Evolutionary conservation across 208 protist genomes (phyloP), one percentile per base, ranked within the genome.

Genomic region (Leishmania turanica): DNA sequence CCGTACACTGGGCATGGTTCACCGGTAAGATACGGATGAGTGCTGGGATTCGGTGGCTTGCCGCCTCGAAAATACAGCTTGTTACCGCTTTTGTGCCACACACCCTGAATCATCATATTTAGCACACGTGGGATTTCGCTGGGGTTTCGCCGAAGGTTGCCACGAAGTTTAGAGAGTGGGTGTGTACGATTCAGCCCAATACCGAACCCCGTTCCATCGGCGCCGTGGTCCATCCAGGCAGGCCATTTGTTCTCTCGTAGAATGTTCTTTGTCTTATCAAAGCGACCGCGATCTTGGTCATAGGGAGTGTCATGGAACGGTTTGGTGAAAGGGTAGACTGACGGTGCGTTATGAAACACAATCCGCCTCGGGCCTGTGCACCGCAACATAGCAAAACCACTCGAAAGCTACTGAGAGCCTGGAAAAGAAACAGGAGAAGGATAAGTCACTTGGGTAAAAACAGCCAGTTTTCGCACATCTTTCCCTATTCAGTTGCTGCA

Each of bases 1-100:
- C 95, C 95, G 80, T 97, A 97, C 51, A 97, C 86, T n/a, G 92
- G 91, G 72, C 93, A 96, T n/a, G 95, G 95, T 75, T 97, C 95
- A 66, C 95, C 95, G 40, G 95, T 97, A 68, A 97, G 79, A 84
- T 96, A 97, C 1, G 95, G 95, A 75, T 97, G 95, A 60, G 89
- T 91, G 70, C 92, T 96, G 31, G 95, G 95, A 64, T 97, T 97
- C 62, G 95, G 95, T 15, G 95, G 95, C 75, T 97, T 97, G 31
- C 95, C 95, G 40, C 95, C 95, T 45, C 93, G 85, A 84, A 96
- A 97, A 83, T 97, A 97, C 7, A 97, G 80, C 79, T 96, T 96
- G 13, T 88, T 91, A 21, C 95, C 95, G 78, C 93, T 96, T 78
- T 97, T 97, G 85, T 97, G 95, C 92, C 93, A 96, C 60, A 96